Evolutionary conservation across 179 eudicot species (phyloP), one percentile per base, ranked within the genome.

Genomic region (Dionaea muscipula): DNA sequence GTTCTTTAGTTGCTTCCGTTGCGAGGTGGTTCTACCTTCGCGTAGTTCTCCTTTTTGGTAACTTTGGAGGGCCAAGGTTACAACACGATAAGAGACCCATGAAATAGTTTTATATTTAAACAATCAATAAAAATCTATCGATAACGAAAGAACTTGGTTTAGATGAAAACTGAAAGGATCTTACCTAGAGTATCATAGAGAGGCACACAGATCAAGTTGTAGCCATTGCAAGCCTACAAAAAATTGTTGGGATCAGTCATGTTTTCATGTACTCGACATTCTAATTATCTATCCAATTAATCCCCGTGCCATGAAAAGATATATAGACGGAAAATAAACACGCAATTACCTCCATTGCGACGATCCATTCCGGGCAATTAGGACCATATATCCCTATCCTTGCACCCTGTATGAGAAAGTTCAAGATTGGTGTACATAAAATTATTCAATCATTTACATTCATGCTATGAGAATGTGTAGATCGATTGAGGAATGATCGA

Each of bases 261-360:
- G n/a, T n/a, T n/a, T n/a, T n/a, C 20, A 26, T 16, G 31, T 14
- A 37, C 2, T 18, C 21, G 11, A 4, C 9, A 43, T n/a, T 43
- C 20, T 43, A 43, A 43, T 43, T 19, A 43, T 43, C 47, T 18
- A 43, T 7, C n/a, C n/a, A n/a, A n/a, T n/a, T n/a, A n/a, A n/a
- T n/a, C n/a, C n/a, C n/a, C n/a, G n/a, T n/a, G n/a, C n/a, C n/a
- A n/a, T n/a, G n/a, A n/a, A n/a, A n/a, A n/a, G n/a, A n/a, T n/a
- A n/a, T n/a, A n/a, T n/a, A n/a, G n/a, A n/a, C n/a, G n/a, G n/a
- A n/a, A n/a, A n/a, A n/a, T n/a, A n/a, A n/a, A n/a, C n/a, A n/a
- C n/a, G n/a, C n/a, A n/a, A n/a, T n/a, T n/a, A 86, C 98, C 95
- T 91, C 91, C 95, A 91, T 91, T 59, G 94, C 95, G 54, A 79